phyloP scores from a whole-genome alignment of 179 eudicot species.

The Monotropa hypopitys region DNA sequence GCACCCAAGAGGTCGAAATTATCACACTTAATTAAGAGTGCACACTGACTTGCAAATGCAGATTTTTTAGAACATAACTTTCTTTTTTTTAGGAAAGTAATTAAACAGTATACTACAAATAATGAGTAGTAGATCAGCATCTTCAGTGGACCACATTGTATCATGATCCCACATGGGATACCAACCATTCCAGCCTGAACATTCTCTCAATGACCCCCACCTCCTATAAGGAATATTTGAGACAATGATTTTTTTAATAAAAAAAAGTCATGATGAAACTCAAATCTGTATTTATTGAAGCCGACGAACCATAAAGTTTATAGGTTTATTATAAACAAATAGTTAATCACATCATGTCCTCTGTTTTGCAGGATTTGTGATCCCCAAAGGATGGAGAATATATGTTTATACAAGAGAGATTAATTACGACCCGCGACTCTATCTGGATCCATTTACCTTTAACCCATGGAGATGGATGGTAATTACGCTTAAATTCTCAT shows the following conservation, averaged over 20 bases:
- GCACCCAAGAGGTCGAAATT: no score
- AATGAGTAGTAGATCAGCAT: slow-evolving; percentile 11
- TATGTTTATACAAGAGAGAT: slow-evolving; percentile 86
- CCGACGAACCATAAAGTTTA: slow-evolving; percentile 1
- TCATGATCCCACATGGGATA: slow-evolving; percentile 72
- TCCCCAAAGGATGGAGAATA: slow-evolving; percentile 94
- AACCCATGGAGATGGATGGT: slow-evolving; percentile 99
- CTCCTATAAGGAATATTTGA: slow-evolving; percentile 19
- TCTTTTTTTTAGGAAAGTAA: slow-evolving; percentile 5
- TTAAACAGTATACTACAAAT: not conserved
- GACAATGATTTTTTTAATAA: slow-evolving; percentile 9
- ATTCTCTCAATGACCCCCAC: slow-evolving; percentile 29
- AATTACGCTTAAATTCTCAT: not conserved
- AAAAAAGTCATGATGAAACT: slow-evolving; percentile 2
- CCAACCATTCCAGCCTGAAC: slow-evolving; percentile 48
- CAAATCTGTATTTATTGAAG: not conserved
- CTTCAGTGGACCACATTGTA: slow-evolving; percentile 34
- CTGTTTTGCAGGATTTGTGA: slow-evolving; percentile 43
- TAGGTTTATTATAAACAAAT: not conserved
- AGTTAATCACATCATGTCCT: not conserved
- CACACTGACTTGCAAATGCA: no score
- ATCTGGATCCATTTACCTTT: slow-evolving; percentile 62
- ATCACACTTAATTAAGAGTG: no score
- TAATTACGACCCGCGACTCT: slow-evolving; percentile 61
- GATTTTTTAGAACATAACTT: no score